Conservation (phyloP, 495 filamentous ascomycete species). For the Xylaria castorea region DNA sequence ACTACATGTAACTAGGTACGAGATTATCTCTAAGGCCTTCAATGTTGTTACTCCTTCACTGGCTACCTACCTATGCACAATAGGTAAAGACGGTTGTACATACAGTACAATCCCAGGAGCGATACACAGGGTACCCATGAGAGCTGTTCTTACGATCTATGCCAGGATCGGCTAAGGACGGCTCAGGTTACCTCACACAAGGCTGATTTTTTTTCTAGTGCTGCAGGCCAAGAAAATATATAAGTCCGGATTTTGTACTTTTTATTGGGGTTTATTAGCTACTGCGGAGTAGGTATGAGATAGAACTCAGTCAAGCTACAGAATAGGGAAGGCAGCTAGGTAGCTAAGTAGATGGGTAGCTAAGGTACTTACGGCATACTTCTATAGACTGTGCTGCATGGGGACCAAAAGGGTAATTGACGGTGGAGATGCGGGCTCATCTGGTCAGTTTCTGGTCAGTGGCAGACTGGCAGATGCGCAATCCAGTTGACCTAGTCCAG, state of each 20-base stretch:
- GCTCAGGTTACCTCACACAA: conserved; percentile 7
- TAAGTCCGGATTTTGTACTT: not conserved
- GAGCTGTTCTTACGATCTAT: not conserved
- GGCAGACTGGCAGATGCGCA: too few species aligned
- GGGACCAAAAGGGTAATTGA: conserved; percentile 17
- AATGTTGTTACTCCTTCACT: too few species aligned
- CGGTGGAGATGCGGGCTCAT: conserved; percentile 21
- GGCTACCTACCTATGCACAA: too few species aligned
- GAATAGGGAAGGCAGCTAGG: not conserved
- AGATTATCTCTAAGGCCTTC: too few species aligned
- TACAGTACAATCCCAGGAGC: too few species aligned
- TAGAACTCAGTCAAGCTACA: not conserved
- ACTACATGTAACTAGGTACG: too few species aligned
- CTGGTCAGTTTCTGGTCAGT: conserved; percentile 10
- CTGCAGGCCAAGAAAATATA: not conserved
- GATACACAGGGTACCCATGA: not conserved
- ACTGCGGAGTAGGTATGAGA: not conserved
- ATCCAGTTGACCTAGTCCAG: not conserved
- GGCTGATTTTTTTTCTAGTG: not conserved
- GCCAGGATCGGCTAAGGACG: conserved; percentile 7
- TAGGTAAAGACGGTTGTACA: too few species aligned
- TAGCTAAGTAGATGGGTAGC: conserved; percentile 11
- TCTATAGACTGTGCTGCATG: conserved; percentile 13
- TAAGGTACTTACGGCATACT: conserved; percentile 4
- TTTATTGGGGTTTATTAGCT: not conserved